Conservation (phyloP, 2,329 filamentous ascomycete species). For the Xylariaceae sp. region DNA sequence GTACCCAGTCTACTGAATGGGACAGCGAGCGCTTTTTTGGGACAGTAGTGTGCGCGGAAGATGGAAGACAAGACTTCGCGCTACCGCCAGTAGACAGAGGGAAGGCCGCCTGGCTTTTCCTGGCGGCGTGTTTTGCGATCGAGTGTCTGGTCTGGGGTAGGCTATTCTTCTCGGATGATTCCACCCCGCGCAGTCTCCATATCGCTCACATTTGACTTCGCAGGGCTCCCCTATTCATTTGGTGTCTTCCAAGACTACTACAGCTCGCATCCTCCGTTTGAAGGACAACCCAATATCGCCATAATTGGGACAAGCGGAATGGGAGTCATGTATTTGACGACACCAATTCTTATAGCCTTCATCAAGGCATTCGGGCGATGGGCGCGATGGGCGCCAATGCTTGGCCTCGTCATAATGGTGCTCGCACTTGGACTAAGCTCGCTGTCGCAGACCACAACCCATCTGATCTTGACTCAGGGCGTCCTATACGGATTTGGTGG, state of each 20-base stretch:
- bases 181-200: background rate
- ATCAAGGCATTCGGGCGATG: constrained; percentile 41
- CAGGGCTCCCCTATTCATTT: constrained; percentile 65
- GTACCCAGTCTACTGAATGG: too few relatives aligned
- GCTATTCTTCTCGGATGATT: constrained; percentile 5
- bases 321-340: constrained; percentile 55
- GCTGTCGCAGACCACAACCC: constrained; percentile 48
- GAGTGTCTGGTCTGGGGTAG: constrained; percentile 53
- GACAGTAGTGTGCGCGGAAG: too few relatives aligned
- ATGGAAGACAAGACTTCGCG: constrained; percentile 12
- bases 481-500: constrained; percentile 58
- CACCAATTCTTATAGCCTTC: constrained; percentile 45
- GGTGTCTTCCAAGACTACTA: constrained; percentile 72
- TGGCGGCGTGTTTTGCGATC: constrained; percentile 47
- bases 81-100: constrained; percentile 28
- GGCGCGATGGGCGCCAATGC: constrained; percentile 39
- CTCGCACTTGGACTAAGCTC: constrained; percentile 48
- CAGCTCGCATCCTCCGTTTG: constrained; percentile 54
- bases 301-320: constrained; percentile 62
- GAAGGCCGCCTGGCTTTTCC: constrained; percentile 37
- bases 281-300: constrained; percentile 50
- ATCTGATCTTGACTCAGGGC: constrained; percentile 59
- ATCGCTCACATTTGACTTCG: constrained; percentile 7
- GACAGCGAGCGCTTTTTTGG: too few relatives aligned
- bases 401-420: constrained; percentile 49